These are phyloP conservation scores for Phenoliferia sp. DNA, from an alignment of 1,284 basidiomycete genomes.

Conservation along the genomic window DNA sequence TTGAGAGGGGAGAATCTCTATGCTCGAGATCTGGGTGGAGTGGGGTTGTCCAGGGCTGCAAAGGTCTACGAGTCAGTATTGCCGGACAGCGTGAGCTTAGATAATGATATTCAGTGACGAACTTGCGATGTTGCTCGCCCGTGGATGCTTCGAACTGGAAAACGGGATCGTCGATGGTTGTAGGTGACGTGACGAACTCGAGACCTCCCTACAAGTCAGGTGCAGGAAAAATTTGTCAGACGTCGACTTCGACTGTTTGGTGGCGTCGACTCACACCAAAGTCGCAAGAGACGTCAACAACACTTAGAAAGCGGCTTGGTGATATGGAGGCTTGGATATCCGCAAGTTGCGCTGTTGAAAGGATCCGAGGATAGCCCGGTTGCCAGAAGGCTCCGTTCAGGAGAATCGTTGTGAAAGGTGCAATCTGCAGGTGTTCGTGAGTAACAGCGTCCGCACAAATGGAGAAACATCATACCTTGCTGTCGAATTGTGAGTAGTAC, in stretches of 20 bases:
- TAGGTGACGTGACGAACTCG: slow-evolving; percentile 67
- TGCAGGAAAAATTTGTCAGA: neutral
- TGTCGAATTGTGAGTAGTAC: slow-evolving; percentile 64
- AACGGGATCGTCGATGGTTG: slow-evolving; percentile 69
- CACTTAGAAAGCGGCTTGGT: slow-evolving; percentile 56
- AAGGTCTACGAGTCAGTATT: neutral
- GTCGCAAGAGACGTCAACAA: slow-evolving; percentile 84
- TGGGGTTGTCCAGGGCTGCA: neutral
- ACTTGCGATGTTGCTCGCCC: slow-evolving; percentile 42
- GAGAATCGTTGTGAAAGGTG: slow-evolving; percentile 74
- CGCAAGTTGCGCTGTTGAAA: slow-evolving; percentile 61
- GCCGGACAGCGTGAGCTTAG: neutral
- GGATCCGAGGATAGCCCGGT: slow-evolving; percentile 66
- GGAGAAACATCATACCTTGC: slow-evolving; percentile 51
- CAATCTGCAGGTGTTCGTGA: slow-evolving; percentile 52
- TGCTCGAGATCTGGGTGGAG: slow-evolving; percentile 66
- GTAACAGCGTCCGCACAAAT: neutral
- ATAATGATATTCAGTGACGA: neutral
- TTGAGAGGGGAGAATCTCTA: slow-evolving; percentile 81
- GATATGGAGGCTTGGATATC: slow-evolving; percentile 47
- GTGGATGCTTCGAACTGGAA: slow-evolving; percentile 50
- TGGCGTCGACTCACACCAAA: slow-evolving; percentile 52
- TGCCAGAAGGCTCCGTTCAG: slow-evolving; percentile 83
- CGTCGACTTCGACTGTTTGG: neutral
- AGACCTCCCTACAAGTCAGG: slow-evolving; percentile 60